phyloP scores from a whole-genome alignment of 768 basidiomycete species.

The Phylloporus rhodoxanthus region DNA sequence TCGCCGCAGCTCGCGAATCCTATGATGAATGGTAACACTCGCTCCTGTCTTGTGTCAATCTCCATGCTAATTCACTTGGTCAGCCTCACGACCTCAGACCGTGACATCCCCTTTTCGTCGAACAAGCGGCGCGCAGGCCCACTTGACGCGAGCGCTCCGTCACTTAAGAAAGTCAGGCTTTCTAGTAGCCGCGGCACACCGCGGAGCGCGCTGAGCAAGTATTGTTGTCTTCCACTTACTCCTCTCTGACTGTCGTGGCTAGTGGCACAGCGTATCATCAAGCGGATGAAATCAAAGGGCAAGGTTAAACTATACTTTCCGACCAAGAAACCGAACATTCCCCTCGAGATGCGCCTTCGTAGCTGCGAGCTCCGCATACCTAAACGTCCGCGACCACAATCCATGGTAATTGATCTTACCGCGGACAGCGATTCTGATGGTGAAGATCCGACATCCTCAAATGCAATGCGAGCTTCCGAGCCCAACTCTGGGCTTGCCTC shows the following conservation, averaged over 20 bases:
- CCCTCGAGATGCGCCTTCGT: slow-evolving; percentile 15
- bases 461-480: neutral
- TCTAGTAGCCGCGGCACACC: slow-evolving; percentile 15
- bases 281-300: slow-evolving; percentile 24
- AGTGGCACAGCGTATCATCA: slow-evolving; percentile 27
- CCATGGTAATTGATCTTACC: slow-evolving; percentile 22
- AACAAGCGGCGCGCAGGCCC: slow-evolving; percentile 10
- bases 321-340: slow-evolving; percentile 10
- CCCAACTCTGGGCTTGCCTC: neutral
- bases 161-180: slow-evolving; percentile 18
- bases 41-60: neutral
- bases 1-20: slow-evolving; percentile 28
- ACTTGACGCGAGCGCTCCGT: slow-evolving; percentile 4
- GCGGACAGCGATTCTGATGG: slow-evolving; percentile 3
- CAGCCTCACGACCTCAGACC: slow-evolving; percentile 9
- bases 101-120: slow-evolving; percentile 1
- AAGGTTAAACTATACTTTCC: slow-evolving; percentile 20
- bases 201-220: slow-evolving; percentile 19
- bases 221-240: neutral
- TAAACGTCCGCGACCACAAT: neutral
- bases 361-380: slow-evolving; percentile 7
- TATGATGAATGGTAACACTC: slow-evolving; percentile 23
- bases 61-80: slow-evolving; percentile 6
- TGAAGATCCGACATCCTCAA: neutral
- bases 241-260: slow-evolving; percentile 5